Conservation (phyloP, 2,329 filamentous ascomycete genomes). For the Rosellinia necatrix region DNA sequence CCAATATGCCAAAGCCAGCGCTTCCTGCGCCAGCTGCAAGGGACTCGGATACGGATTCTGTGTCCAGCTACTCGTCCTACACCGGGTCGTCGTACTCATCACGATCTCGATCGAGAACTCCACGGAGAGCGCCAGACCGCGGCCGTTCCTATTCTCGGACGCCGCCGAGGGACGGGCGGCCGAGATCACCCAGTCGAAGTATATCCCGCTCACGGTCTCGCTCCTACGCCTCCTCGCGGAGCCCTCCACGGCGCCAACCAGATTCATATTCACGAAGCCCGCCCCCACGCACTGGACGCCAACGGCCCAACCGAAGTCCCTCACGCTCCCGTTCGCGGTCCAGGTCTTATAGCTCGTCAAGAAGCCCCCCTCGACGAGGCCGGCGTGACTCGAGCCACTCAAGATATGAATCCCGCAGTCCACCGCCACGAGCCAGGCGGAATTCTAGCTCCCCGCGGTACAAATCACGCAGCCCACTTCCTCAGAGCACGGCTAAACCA, state of each 20-base stretch:
- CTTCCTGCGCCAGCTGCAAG: slow-evolving; percentile 67
- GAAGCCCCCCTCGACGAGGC: slow-evolving; percentile 21
- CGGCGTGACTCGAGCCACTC: slow-evolving; percentile 22
- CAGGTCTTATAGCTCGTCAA: slow-evolving; percentile 24
- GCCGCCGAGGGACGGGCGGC: slow-evolving; percentile 39
- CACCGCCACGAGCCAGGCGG: slow-evolving; percentile 25
- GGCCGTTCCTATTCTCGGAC: slow-evolving; percentile 44
- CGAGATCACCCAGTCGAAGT: slow-evolving; percentile 42
- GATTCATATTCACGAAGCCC: slow-evolving; percentile 42
- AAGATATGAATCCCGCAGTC: slow-evolving; percentile 29
- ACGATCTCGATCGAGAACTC: slow-evolving; percentile 53
- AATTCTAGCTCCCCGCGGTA: slow-evolving; percentile 24
- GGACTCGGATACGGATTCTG: slow-evolving; percentile 71
- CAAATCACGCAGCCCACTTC: slow-evolving; percentile 23
- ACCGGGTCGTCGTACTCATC: slow-evolving; percentile 64
- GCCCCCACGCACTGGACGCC: slow-evolving; percentile 39
- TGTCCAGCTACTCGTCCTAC: slow-evolving; percentile 80
- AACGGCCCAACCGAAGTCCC: slow-evolving; percentile 34
- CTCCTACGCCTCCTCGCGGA: slow-evolving; percentile 37
- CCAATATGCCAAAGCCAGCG: slow-evolving; percentile 86
- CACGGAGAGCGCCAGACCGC: slow-evolving; percentile 43
- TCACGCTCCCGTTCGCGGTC: slow-evolving; percentile 24
- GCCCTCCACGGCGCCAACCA: slow-evolving; percentile 35
- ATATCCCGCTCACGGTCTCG: slow-evolving; percentile 44
- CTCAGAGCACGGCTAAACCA: slow-evolving; percentile 22